Evolutionary conservation across 75 land plant genomes (phyloP), one percentile per base, ranked within the genome.

Genomic region (Sequoia sempervirens): DNA sequence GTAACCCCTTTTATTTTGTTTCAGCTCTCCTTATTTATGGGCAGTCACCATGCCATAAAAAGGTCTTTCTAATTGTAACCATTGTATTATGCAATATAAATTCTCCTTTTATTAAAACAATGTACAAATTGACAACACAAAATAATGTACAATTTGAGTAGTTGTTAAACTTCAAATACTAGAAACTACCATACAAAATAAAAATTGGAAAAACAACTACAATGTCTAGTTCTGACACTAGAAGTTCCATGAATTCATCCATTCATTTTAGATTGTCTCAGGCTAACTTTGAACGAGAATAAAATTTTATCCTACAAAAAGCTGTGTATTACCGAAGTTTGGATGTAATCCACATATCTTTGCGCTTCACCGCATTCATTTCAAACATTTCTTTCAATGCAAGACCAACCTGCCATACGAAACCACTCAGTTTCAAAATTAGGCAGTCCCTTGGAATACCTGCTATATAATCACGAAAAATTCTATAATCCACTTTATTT

Each of bases 341-440:
- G 18, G 87, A 86, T 38, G 87, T 86, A 46, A 86, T 86, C 78
- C 78, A 86, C 6, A 86, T 45, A 46, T 86, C 87, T 30, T 66
- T 46, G 0, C 87, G 86, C 45, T 86, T 86, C 36, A 86, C 87
- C 34, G 70, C 85, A 86, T 81, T 76, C 8, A 46, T 46, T 52
- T 47, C 15, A 66, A 86, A 79, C 13, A 84, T 50, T 47, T 86
- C 54, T 47, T 84, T 84, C 74, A 86, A 40, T 11, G 87, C 85
- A 61, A 15, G 32, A 43, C 87, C 87, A 86, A 86, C 61, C 87
- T 86, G 85, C 14, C 61, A 81, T 4, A 32, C 73, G 32, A 70
- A 12, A 13, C 7, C 36, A 2, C 36, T 70, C 36, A 30, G 14
- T 70, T 70, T 30, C 15, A 2, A 32, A 70, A 70, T 32, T 12